Evolutionary conservation across 2,329 filamentous ascomycete species (phyloP), one percentile per base, ranked within the genome.

Genomic region (Penicillium sp.): DNA sequence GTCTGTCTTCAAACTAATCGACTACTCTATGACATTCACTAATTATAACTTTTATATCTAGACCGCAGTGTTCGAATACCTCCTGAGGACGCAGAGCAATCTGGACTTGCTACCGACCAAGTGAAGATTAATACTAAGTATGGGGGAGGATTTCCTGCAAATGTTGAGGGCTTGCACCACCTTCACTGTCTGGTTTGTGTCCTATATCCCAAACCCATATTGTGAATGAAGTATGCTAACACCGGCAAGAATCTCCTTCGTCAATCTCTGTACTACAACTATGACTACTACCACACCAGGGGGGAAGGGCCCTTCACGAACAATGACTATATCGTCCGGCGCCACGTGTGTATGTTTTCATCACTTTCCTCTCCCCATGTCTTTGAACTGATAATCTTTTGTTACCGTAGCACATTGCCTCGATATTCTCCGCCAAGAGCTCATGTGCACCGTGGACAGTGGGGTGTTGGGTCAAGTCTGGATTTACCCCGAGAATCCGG

Each of bases 391-490:
- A 33, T 15, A 3, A 15, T 33, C n/a, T 15, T 33, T 5, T 33
- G 11, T 33, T 5, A 15, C 15, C 5, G 11, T 11, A 33, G 79
- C 80, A 5, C 84, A 87, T 59, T 87, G 85, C 57, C 73, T 87
- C 33, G 85, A 87, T 60, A 83, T 82, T 4, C 58, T 87, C 11
- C 31, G 31, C 44, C 84, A 87, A 66, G 81, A 85, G 16, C 75
- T 87, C 15, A 87, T 87, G 82, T 87, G 85, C 70, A 83, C 80
- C 29, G 76, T 82, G 21, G 85, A 87, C 61, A 80, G 83, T 3
- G 84, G 79, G 1, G 78, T 87, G 0, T 75, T 87, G 0, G 84
- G 84, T 13, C 84, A 87, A 63, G 78, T 87, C 6, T 87, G 84
- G 84, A 80, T 79, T 34, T 65, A 70, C 19, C 66, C 67, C 0